Base-by-base conservation (phyloP, 192 early-diverging fungal species). In the Gamsiella multidivaricata region DNA sequence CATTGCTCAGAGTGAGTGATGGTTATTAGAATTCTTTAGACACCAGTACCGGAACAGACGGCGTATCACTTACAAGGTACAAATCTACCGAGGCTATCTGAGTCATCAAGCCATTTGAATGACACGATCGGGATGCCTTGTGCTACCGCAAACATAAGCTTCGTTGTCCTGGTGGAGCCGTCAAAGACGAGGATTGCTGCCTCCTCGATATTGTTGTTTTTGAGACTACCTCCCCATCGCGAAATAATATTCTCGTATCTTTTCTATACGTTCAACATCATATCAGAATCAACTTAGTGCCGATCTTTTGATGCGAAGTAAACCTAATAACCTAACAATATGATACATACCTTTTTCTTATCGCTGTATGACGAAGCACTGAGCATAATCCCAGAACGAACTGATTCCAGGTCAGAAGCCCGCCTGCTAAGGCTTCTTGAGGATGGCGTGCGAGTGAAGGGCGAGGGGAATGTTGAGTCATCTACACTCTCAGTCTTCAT, bases 101-200 rank as follows among this genome's bases (percentile, higher is more conserved):
- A 61, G 15, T 70, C 52, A 14, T 54, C 36, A 3, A 70, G 59
- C 69, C 69, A 70, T 6, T 45, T 12, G 3, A 43, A 12, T 23
- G 51, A 32, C 20, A 70, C 69, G 31, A 70, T 61, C 3, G 69
- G 69, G 18, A 70, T 45, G 8, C 69, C 39, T 39, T 18, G 34
- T 11, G 31, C 69, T 18, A 70, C 43, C 8, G 69, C 69, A 17
- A 23, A 60, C 69, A 70, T 54, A 3, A 61, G 29, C 28, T 70
- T 70, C 7, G 15, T 20, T 6, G 69, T 70, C 26, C 69, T 34
- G 5, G 41, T 26, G 6, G 14, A 47, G 45, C 49, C 45, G 3
- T 60, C 41, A 34, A 70, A 61, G 42, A 61, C 59, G 4, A 70
- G 69, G 3, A 70, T 29, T 3, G 36, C 54, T 12, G 41, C 49